A percentile compares a stretch with the other conserved stretches of the same genome.
Conservation (phyloP, 169 alveolate genomes). For the Blepharisma undulans region DNA sequence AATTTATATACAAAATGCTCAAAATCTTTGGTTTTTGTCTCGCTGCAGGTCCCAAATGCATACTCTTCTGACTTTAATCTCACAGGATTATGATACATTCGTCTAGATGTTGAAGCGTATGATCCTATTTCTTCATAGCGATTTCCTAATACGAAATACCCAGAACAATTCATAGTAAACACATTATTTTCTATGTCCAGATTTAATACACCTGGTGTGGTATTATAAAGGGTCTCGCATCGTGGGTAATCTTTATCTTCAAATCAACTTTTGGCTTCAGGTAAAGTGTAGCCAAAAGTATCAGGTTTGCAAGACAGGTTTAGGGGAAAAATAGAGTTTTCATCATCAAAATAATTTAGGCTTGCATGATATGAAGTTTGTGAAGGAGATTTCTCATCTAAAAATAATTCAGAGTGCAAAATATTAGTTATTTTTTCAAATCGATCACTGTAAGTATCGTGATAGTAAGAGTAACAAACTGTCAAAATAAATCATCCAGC, state of each 20-base stretch:
- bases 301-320: neutral
- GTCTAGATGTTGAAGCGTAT: neutral
- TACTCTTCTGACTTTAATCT: conserved; percentile 10
- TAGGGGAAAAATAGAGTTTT: neutral
- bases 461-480: neutral
- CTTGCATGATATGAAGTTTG: neutral
- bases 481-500: neutral
- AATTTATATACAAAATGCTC: neutral
- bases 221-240: neutral
- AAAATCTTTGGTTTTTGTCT: neutral
- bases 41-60: neutral
- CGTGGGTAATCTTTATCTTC: neutral
- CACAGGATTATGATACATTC: neutral
- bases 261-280: neutral
- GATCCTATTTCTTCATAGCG: neutral
- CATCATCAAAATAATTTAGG: neutral
- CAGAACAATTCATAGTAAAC: conserved; percentile 7
- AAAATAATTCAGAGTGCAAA: neutral
- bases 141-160: neutral
- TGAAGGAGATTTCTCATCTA: neutral
- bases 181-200: neutral
- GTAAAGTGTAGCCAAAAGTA: neutral
- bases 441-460: neutral
- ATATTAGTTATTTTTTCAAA: neutral
- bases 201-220: neutral